Evolutionary conservation across 1,284 basidiomycete genomes (phyloP), one percentile per base, ranked within the genome.

Genomic region (Fomitopsis pinicola): DNA sequence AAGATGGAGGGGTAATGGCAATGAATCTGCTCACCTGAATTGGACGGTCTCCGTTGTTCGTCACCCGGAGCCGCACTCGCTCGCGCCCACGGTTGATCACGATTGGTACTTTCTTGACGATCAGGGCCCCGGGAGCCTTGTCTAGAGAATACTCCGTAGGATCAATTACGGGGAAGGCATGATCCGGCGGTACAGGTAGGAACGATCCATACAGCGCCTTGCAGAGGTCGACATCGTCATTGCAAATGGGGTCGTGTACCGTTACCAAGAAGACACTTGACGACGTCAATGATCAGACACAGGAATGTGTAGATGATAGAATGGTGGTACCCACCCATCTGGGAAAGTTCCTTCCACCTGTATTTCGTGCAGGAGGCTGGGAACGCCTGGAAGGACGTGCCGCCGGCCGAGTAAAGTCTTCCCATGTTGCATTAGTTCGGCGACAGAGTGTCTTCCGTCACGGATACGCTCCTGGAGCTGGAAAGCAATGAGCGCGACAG

Each of bases 381-480:
- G 80, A 2, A 94, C 91, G 40, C 83, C 83, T 0, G 94, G 87
- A 62, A 95, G 80, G n/a, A 99, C 97, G 75, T 99, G 97, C 60
- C 91, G 78, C 38, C 92, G 80, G 1, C 97, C 97, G 8, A 99
- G 82, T 60, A 99, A 75, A 36, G 85, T 86, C 79, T 96, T 98
- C 19, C 95, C 95, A 63, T 92, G 80, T 60, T 94, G 87, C 96
- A 98, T 98, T 22, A 99, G 78, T 66, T 97, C 84, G 1, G 94
- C 85, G 2, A 99, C 96, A 0, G 86, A 87, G 69, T 95, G 84
- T n/a, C 78, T 74, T 5, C 96, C 97, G 89, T 98, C 96, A n/a
- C 97, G 84, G 67, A 97, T 97, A 55, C 88, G 86, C 75, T 98
- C 97, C 63, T 98, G 97, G 3, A 99, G 84, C 67, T 96, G 94